Conservation (phyloP, 2,329 filamentous ascomycete species). For the Hypoxylon rubiginosum region DNA sequence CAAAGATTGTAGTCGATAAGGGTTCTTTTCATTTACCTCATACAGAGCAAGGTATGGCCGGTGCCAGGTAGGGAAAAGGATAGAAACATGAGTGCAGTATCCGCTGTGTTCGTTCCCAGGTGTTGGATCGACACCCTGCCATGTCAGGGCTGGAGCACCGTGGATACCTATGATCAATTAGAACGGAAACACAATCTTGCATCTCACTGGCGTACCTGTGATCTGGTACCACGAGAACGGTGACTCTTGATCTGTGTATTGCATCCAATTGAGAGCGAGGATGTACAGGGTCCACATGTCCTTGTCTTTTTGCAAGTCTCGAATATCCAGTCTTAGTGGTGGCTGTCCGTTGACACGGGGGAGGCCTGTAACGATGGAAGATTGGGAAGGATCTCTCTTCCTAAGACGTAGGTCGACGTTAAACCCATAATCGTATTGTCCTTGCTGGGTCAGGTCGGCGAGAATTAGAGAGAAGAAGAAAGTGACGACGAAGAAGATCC, state of each 20-base stretch:
- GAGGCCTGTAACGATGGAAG: slow-evolving; percentile 58
- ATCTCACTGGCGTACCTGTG: slow-evolving; percentile 65
- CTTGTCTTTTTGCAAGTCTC: slow-evolving; percentile 71
- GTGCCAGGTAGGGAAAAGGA: slow-evolving; percentile 86
- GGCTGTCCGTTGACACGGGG: slow-evolving; percentile 58
- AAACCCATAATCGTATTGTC: slow-evolving; percentile 66
- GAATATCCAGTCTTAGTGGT: slow-evolving; percentile 73
- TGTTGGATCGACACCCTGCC: slow-evolving; percentile 65
- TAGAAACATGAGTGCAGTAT: slow-evolving; percentile 82
- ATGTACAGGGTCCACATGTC: slow-evolving; percentile 84
- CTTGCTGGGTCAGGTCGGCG: slow-evolving; percentile 24
- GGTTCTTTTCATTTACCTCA: slow-evolving; percentile 58
- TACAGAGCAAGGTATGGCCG: slow-evolving; percentile 79
- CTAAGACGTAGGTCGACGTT: slow-evolving; percentile 56
- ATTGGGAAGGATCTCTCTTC: slow-evolving; percentile 56
- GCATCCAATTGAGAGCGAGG: slow-evolving; percentile 79
- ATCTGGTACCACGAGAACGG: slow-evolving; percentile 83
- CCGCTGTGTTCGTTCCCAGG: slow-evolving; percentile 70
- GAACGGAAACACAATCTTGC: slow-evolving; percentile 13
- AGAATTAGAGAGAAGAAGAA: slow-evolving; percentile 17
- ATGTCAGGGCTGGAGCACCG: slow-evolving; percentile 75
- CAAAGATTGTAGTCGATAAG: not conserved
- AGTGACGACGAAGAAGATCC: slow-evolving; percentile 15
- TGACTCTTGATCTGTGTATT: slow-evolving; percentile 72
- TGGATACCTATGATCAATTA: slow-evolving; percentile 74